These are phyloP conservation scores for Botrytis aclada DNA, from an alignment of 2,329 filamentous ascomycete species.

Conservation along the genomic window DNA sequence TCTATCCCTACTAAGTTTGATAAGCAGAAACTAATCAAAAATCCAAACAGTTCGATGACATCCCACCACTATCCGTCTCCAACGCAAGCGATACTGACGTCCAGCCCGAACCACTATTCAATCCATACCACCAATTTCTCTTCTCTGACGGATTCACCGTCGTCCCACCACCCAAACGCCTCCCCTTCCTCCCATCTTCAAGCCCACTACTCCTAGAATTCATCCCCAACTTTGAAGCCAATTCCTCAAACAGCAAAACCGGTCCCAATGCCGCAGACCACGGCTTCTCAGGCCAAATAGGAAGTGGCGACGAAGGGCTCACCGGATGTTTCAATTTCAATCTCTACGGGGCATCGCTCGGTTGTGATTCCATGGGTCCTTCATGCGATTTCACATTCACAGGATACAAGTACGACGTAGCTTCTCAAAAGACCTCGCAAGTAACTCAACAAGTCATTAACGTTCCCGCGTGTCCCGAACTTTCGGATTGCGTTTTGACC, in stretches of 20 bases:
- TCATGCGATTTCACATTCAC: slow-evolving; percentile 42
- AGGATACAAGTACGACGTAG: slow-evolving; percentile 36
- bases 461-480: slow-evolving; percentile 36
- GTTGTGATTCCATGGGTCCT: slow-evolving; percentile 40
- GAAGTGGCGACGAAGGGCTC: slow-evolving; percentile 30
- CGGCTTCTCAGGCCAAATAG: slow-evolving; percentile 33
- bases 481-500: slow-evolving; percentile 36
- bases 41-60: slow-evolving; percentile 34
- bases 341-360: slow-evolving; percentile 39
- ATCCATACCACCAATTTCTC: slow-evolving; percentile 38
- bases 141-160: slow-evolving; percentile 41
- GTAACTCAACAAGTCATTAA: slow-evolving; percentile 31
- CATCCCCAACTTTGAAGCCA: slow-evolving; percentile 32
- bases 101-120: slow-evolving; percentile 34
- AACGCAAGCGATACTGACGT: slow-evolving; percentile 25
- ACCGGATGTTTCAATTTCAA: slow-evolving; percentile 41
- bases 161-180: slow-evolving; percentile 32
- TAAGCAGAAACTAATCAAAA: not conserved
- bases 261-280: slow-evolving; percentile 33
- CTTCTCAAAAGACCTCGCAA: slow-evolving; percentile 24
- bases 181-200: slow-evolving; percentile 36
- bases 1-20: not conserved
- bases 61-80: slow-evolving; percentile 30
- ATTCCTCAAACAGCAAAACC: slow-evolving; percentile 20
- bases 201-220: slow-evolving; percentile 37